Conservation (phyloP, 2,329 filamentous ascomycete genomes). For the Diaporthe eres region DNA sequence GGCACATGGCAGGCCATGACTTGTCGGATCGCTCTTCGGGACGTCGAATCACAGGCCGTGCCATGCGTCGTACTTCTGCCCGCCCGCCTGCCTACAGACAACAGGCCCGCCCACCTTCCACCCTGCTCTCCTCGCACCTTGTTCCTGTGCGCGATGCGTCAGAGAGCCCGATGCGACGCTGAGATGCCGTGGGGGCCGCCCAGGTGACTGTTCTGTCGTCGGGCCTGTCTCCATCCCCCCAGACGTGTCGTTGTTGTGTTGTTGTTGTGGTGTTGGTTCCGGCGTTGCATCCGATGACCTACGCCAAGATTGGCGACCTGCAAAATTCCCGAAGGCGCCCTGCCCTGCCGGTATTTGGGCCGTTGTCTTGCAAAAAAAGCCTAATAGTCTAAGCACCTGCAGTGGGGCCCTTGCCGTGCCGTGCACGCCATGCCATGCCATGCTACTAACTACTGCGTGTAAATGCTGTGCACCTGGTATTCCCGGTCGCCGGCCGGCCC, state of each 20-base stretch:
- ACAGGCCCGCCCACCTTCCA: constrained; percentile 5
- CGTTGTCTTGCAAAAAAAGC: neutral
- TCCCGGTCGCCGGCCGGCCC: constrained; percentile 10
- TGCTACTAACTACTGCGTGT: neutral
- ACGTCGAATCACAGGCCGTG: constrained; percentile 19
- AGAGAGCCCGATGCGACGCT: constrained; percentile 29
- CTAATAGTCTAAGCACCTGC: constrained; percentile 11
- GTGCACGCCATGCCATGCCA: neutral
- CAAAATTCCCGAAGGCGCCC: constrained; percentile 10
- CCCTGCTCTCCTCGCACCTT: neutral
- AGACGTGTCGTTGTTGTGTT: constrained; percentile 12
- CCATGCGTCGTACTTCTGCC: constrained; percentile 25
- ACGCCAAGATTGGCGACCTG: constrained; percentile 34
- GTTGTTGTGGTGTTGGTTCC: constrained; percentile 11
- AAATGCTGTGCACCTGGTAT: constrained; percentile 6
- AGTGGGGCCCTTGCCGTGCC: constrained; percentile 13
- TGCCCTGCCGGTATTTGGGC: constrained; percentile 35
- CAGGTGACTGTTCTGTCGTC: constrained; percentile 1
- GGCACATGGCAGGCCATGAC: constrained; percentile 34
- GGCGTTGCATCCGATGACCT: constrained; percentile 31
- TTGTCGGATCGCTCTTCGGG: constrained; percentile 35
- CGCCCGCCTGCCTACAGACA: constrained; percentile 11
- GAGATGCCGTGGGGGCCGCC: constrained; percentile 8
- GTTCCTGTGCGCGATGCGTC: constrained; percentile 22
- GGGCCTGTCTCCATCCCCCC: neutral